Evolutionary conservation across 1,284 basidiomycete species (phyloP), one percentile per base, ranked within the genome.

Genomic region (Erythrobasidium hasegawianum): DNA sequence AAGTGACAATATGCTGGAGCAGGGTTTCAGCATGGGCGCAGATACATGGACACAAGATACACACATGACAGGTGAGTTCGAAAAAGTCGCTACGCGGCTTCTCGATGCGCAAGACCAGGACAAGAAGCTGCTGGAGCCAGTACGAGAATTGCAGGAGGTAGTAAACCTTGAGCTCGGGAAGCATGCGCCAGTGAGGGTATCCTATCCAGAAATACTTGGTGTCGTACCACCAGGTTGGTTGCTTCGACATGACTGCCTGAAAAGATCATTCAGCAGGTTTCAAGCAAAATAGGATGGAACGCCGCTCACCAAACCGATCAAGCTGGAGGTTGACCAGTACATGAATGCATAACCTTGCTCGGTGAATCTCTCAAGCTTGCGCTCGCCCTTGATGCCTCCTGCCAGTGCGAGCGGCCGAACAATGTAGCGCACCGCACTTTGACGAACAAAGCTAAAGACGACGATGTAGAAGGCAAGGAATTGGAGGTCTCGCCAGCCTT

Each of bases 41-140:
- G 11, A 13, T 10, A 56, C 9, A n/a, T 26, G n/a, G 20, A 40
- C 8, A 4, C 9, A 11, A 3, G 33, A 33, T 40, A 72, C 79
- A 55, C 59, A 80, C 80, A 74, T 83, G 82, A 9, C 78, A 85
- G 14, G 96, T 84, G 11, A 97, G 85, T 78, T 97, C 94, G 39
- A 79, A 76, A 76, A 89, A 93, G 78, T 97, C 94, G 77, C 92
- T 94, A 61, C 94, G 84, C 0, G 94, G 94, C 76, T 95, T 96
- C 77, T 97, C 94, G 16, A 97, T 83, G 41, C 86, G 70, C 13
- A 95, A 81, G 1, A 89, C 80, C 40, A 97, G 83, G 13, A 98
- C 87, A 38, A 97, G 79, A 67, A 95, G 84, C 77, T 98, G 93
- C 75, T 98, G 94, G 59, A 86, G 83, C 95, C 95, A 98, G 77